Conservation (phyloP, 345 rosid species). For the Pugionium dolabratum region DNA sequence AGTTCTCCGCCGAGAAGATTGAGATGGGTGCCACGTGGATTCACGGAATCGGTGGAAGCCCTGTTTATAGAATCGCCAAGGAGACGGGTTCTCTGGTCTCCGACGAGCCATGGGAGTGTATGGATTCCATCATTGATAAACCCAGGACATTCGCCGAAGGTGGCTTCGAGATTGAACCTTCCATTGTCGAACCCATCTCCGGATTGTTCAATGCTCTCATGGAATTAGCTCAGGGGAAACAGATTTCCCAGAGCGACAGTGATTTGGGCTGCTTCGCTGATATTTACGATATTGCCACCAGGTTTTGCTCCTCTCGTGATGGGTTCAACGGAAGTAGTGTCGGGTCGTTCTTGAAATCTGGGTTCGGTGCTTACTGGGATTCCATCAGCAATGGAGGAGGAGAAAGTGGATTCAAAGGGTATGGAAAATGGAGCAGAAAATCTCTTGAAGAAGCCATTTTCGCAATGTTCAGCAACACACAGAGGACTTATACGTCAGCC, state of each 20-base stretch:
- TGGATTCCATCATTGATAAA: slow-evolving; percentile 68
- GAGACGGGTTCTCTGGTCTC: slow-evolving; percentile 66
- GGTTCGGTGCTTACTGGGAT: slow-evolving; percentile 62
- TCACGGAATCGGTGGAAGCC: slow-evolving; percentile 97
- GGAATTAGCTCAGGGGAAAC: slow-evolving; percentile 79
- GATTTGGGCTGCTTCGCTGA: slow-evolving; percentile 23
- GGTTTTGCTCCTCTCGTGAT: slow-evolving; percentile 28
- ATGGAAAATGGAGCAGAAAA: slow-evolving; percentile 56
- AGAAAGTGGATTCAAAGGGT: slow-evolving; percentile 25
- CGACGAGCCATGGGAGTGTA: slow-evolving; percentile 93
- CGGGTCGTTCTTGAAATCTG: slow-evolving; percentile 63
- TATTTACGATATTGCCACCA: slow-evolving; percentile 48
- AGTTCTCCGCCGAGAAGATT: slow-evolving; percentile 81
- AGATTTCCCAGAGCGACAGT: slow-evolving; percentile 23
- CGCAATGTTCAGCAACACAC: slow-evolving; percentile 68
- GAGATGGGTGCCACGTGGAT: slow-evolving; percentile 99
- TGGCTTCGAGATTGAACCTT: slow-evolving; percentile 56
- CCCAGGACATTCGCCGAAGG: slow-evolving; percentile 70
- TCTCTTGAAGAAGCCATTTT: slow-evolving; percentile 73
- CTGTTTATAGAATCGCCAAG: slow-evolving; percentile 67
- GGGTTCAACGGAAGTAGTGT: slow-evolving; percentile 48
- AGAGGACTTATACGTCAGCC: slow-evolving; percentile 90
- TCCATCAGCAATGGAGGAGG: too few relatives aligned
- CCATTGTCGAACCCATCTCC: slow-evolving; percentile 56
- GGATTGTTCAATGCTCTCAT: slow-evolving; percentile 67